Conservation (phyloP, 352 stramenopile genomes). For the Peronosclerospora sorghi region DNA sequence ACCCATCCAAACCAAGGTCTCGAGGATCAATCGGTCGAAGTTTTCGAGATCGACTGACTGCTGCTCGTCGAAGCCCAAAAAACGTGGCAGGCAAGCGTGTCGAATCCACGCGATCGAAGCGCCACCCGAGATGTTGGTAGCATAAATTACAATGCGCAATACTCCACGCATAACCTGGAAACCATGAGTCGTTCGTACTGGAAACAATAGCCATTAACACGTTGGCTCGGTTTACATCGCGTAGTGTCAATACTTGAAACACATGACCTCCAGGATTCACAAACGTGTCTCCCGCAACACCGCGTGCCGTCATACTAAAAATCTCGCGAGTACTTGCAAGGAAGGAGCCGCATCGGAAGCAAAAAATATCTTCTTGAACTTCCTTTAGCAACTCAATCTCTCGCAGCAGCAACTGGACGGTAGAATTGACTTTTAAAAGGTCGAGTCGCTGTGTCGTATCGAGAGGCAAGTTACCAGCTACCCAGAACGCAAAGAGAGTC, state of each 20-base stretch:
- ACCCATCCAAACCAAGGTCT: constrained; percentile 8
- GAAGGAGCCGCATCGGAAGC: constrained; percentile 44
- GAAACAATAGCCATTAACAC: constrained; percentile 34
- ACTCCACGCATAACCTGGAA: constrained; percentile 71
- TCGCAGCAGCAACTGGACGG: constrained; percentile 41
- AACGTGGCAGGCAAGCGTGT: constrained; percentile 28
- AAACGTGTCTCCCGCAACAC: constrained; percentile 49
- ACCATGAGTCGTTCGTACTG: constrained; percentile 68
- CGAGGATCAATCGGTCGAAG: constrained; percentile 4
- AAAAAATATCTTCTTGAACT: constrained; percentile 56
- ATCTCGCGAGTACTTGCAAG: constrained; percentile 64
- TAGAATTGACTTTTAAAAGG: constrained; percentile 45
- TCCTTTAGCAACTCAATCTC: constrained; percentile 50
- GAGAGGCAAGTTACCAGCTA: constrained; percentile 58
- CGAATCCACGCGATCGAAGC: constrained; percentile 42
- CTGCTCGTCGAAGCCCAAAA: constrained; percentile 55
- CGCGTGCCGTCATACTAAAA: constrained; percentile 61
- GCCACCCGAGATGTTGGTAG: constrained; percentile 65
- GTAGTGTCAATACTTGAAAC: constrained; percentile 72
- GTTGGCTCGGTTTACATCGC: constrained; percentile 29
- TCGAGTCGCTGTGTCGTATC: constrained; percentile 45
- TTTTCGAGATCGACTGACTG: constrained; percentile 24
- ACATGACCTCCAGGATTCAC: constrained; percentile 71
- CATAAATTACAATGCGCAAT: constrained; percentile 63
- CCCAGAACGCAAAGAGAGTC: constrained; percentile 70